Base-by-base conservation (phyloP, 108 stramenopile species). In the Fragilaria radians region DNA sequence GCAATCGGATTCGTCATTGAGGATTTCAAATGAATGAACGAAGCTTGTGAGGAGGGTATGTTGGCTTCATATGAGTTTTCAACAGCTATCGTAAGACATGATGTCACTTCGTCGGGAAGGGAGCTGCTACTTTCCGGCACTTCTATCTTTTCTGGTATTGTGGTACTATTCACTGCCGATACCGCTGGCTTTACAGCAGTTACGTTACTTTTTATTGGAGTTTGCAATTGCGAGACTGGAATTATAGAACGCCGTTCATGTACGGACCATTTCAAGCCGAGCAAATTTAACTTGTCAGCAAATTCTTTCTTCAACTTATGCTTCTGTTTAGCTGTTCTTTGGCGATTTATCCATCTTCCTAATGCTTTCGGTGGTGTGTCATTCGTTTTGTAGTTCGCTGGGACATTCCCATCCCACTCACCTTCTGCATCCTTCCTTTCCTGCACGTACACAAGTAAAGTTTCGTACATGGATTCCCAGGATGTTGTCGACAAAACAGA, bases 261-360 rank as follows among this genome's bases (percentile, higher is more conserved):
- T 28, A 80, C 79, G 2, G 72, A 66, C 91, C 91, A 92, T 49
- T 83, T 86, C 60, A 92, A 72, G 36, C 91, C 91, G 29, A 77
- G 46, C 22, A 64, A 29, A 23, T 81, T 84, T 36, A 92, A 54
- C 53, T 85, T 86, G 32, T 76, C 70, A 11, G 85, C 81, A 60
- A 72, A 89, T 53, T 87, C 87, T n/a, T 78, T 48, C 63, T 92
- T 92, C 47, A 92, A 77, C 45, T 82, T 80, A 23, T 80, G 71
- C 61, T 87, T 92, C 27, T 72, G 79, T 53, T 77, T 62, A 22
- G 91, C 86, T 32, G 85, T 82, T 26, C 91, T 72, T 53, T 92
- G 91, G 26, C 91, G 71, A 67, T 92, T 88, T 28, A 92, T 80
- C 91, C 91, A 92, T 48, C 91, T 71, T 18, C 91, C 91, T 1